A percentile compares a stretch with the other conserved stretches of the same genome.
phyloP scores from a whole-genome alignment of 2,329 filamentous ascomycete species.

The Davidsoniella neocaledoniae region DNA sequence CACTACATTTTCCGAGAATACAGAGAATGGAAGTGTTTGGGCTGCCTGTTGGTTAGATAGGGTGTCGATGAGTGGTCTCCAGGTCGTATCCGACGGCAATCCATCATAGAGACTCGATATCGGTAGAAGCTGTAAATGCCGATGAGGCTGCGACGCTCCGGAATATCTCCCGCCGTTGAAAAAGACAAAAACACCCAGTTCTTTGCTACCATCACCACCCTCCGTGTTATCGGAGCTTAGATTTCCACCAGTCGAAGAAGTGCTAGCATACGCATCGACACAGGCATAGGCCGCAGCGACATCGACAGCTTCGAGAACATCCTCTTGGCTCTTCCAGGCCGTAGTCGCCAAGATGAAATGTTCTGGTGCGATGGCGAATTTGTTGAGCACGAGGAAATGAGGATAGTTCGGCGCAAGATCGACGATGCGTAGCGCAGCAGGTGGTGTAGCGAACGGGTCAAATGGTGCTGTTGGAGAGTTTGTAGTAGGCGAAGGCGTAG shows the following conservation, averaged over 20 bases:
- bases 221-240: slow-evolving; percentile 12
- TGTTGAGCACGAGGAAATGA: slow-evolving; percentile 56
- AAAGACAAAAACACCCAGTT: slow-evolving; percentile 38
- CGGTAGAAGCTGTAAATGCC: slow-evolving; percentile 56
- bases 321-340: slow-evolving; percentile 45
- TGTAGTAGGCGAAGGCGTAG: slow-evolving; percentile 14
- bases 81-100: slow-evolving; percentile 21
- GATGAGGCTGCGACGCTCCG: slow-evolving; percentile 54
- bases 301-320: slow-evolving; percentile 43
- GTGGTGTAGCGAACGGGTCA: slow-evolving; percentile 46
- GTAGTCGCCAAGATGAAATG: slow-evolving; percentile 58
- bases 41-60: slow-evolving; percentile 16
- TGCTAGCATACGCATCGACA: slow-evolving; percentile 33
- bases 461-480: slow-evolving; percentile 18
- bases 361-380: slow-evolving; percentile 53
- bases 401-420: slow-evolving; percentile 26
- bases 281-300: slow-evolving; percentile 45
- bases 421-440: slow-evolving; percentile 35
- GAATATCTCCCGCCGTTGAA: slow-evolving; percentile 55
- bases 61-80: slow-evolving; percentile 32
- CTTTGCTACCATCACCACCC: slow-evolving; percentile 14
- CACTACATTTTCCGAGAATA: slow-evolving; percentile 26
- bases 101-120: slow-evolving; percentile 45
- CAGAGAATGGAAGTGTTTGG: slow-evolving; percentile 25
- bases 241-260: slow-evolving; percentile 15